phyloP scores from a whole-genome alignment of 345 rosid species.

The Stellera chamaejasme region DNA sequence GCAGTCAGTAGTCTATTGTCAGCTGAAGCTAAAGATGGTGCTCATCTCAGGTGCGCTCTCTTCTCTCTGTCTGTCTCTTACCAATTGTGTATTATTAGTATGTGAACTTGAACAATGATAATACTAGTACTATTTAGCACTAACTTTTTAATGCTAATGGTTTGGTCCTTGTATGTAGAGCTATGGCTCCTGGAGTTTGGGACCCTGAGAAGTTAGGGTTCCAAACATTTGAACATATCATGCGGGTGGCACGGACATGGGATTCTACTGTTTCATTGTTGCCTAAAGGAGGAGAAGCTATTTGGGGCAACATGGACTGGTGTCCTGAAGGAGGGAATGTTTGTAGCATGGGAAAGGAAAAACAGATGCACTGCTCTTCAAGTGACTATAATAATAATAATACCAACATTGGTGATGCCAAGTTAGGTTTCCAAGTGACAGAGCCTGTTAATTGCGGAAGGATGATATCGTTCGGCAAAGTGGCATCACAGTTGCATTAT shows the following conservation, averaged over 20 bases:
- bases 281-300: slow-evolving; percentile 75
- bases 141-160: too few relatives aligned
- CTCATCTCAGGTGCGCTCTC: slow-evolving; percentile 39
- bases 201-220: slow-evolving; percentile 44
- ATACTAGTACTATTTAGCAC: not conserved
- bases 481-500: slow-evolving; percentile 36
- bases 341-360: slow-evolving; percentile 32
- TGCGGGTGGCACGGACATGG: slow-evolving; percentile 67
- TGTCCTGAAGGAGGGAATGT: slow-evolving; percentile 45
- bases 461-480: slow-evolving; percentile 55
- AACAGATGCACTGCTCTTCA: slow-evolving; percentile 10
- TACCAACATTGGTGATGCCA: slow-evolving; percentile 21
- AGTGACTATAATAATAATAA: slow-evolving; percentile 22
- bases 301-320: slow-evolving; percentile 65
- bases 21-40: slow-evolving; percentile 48
- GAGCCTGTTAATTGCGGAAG: slow-evolving; percentile 49
- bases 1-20: slow-evolving; percentile 48
- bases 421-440: slow-evolving; percentile 23
- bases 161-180: slow-evolving; percentile 29
- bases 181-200: slow-evolving; percentile 40
- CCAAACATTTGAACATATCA: slow-evolving; percentile 50
- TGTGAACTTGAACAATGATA: slow-evolving; percentile 2
- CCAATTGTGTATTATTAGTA: too few relatives aligned
- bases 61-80: not conserved
- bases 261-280: slow-evolving; percentile 57